phyloP scores from a whole-genome alignment of 441 rosid species.

The Erysimum cheiri region DNA sequence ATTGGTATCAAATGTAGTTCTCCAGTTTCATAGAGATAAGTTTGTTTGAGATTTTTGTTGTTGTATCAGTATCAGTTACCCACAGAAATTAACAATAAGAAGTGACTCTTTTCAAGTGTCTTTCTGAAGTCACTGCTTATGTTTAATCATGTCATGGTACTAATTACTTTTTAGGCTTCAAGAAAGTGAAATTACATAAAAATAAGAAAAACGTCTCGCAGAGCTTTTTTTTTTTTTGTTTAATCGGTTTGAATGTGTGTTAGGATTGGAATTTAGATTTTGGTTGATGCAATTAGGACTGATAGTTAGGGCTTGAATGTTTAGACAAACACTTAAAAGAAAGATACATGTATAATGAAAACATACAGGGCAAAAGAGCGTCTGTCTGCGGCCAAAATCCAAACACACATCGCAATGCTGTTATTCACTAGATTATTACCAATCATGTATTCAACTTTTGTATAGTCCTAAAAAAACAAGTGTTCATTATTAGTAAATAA shows the following conservation, averaged over 20 bases:
- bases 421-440: constrained; percentile 17
- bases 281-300: not conserved
- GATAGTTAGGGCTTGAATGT: no score
- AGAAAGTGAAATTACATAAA: not conserved
- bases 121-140: constrained; percentile 8
- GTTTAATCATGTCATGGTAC: not conserved
- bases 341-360: no score
- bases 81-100: constrained; percentile 30
- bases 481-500: constrained; percentile 32
- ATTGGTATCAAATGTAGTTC: constrained; percentile 35
- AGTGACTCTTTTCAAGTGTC: constrained; percentile 7
- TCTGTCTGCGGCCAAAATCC: not conserved
- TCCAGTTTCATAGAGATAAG: constrained; percentile 30
- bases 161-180: not conserved
- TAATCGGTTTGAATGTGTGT: not conserved
- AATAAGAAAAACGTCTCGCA: no score
- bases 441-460: constrained; percentile 20
- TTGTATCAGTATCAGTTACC: constrained; percentile 27
- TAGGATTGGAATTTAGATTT: not conserved
- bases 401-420: constrained; percentile 2
- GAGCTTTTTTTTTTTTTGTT: no score
- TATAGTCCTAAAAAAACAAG: constrained; percentile 10
- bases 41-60: constrained; percentile 32
- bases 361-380: not conserved
- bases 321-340: not conserved